These are phyloP conservation scores for Mycosphaerelloides madeirae DNA, from an alignment of 2,329 filamentous ascomycete genomes.

Conservation along the genomic window DNA sequence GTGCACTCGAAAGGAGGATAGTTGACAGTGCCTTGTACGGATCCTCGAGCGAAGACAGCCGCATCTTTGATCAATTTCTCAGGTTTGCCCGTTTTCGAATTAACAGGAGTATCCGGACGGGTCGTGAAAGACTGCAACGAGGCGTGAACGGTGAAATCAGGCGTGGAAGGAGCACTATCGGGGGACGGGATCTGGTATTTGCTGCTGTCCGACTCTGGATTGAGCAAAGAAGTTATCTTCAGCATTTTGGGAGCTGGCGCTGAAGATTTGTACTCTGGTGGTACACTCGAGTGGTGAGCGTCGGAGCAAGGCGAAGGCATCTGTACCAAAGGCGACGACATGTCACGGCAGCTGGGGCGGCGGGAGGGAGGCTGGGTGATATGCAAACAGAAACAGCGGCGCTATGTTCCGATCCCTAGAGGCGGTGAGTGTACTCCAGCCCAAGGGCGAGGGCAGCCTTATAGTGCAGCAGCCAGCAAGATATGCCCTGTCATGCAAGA, in stretches of 20 bases:
- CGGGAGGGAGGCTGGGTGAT: conserved; percentile 4
- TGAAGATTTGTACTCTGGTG: conserved; percentile 14
- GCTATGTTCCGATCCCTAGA: conserved; percentile 6
- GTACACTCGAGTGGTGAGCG: conserved; percentile 10
- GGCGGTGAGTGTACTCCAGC: conserved; percentile 9
- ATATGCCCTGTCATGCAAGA: conserved; percentile 5
- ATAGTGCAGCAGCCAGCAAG: conserved; percentile 5
- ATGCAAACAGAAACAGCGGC: conserved; percentile 5
- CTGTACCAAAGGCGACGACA: conserved; percentile 19
- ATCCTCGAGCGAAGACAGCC: conserved; percentile 57
- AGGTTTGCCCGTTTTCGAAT: conserved; percentile 28
- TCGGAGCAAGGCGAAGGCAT: conserved; percentile 20
- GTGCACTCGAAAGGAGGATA: conserved; percentile 67
- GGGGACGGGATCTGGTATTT: conserved; percentile 14
- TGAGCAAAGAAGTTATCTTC: conserved; percentile 41
- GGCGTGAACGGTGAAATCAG: conserved; percentile 21
- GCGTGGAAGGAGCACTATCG: conserved; percentile 24
- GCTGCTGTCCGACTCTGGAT: conserved; percentile 26
- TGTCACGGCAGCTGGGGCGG: conserved; percentile 11
- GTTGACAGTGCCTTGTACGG: conserved; percentile 62
- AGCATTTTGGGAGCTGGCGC: conserved; percentile 29
- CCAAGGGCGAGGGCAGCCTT: conserved; percentile 7
- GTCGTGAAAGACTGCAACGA: conserved; percentile 18
- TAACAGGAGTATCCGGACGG: conserved; percentile 8
- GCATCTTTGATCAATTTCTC: conserved; percentile 63